A percentile compares a stretch with the other conserved stretches of the same genome.
Evolutionary conservation across 768 basidiomycete genomes (phyloP).

Genomic region (Tylopilus sp.): DNA sequence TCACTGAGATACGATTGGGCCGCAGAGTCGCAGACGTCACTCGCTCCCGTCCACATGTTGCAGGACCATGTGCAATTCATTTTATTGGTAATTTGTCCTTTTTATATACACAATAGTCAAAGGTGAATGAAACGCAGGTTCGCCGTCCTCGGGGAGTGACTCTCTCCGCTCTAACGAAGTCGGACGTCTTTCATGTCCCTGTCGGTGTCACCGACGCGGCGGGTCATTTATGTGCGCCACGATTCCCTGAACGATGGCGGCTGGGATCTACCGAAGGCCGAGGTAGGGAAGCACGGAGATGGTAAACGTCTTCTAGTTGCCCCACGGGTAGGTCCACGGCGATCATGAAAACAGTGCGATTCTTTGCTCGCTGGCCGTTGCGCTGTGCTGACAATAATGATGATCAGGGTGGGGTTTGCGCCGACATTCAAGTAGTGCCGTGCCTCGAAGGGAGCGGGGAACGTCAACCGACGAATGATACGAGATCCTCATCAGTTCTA

Average conservation of each 20-base stretch:
- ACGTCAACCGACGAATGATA: constrained; percentile 2
- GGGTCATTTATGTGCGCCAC: background rate
- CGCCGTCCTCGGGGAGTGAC: constrained; percentile 10
- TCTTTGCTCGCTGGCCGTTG: background rate
- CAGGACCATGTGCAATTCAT: constrained; percentile 24
- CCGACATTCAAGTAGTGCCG: constrained; percentile 9
- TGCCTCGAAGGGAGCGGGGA: constrained; percentile 1
- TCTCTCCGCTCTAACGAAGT: constrained; percentile 13
- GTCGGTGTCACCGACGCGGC: constrained; percentile 12
- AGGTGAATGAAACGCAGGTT: constrained; percentile 7
- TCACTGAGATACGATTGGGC: constrained; percentile 5
- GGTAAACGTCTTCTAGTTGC: background rate
- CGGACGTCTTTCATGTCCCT: constrained; percentile 1
- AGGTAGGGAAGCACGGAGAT: constrained; percentile 10
- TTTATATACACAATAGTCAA: background rate
- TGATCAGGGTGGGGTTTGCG: background rate
- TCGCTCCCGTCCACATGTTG: constrained; percentile 17
- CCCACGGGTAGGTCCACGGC: constrained; percentile 1
- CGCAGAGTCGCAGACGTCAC: constrained; percentile 17
- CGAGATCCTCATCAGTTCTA: constrained; percentile 20
- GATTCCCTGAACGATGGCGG: background rate
- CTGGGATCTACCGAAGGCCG: constrained; percentile 2
- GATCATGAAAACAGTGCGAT: constrained; percentile 11
- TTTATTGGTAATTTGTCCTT: constrained; percentile 4
- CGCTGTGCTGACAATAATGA: background rate